phyloP scores from a whole-genome alignment of 352 stramenopile genomes.

The Pseudoperonospora humuli region DNA sequence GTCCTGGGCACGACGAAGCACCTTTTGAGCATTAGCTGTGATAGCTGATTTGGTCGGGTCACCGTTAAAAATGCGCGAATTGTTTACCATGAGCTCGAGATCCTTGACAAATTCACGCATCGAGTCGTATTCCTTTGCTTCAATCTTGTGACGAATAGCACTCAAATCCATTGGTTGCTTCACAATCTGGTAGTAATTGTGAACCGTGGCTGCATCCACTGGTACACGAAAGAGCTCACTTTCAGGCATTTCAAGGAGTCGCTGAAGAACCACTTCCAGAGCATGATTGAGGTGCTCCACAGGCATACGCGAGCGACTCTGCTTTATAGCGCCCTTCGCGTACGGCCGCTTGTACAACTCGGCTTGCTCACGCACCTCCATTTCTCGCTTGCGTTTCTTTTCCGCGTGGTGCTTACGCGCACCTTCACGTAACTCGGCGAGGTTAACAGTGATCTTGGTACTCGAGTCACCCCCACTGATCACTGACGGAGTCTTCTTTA shows the following conservation, averaged over 20 bases:
- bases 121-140: slow-evolving; percentile 61
- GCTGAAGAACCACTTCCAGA: slow-evolving; percentile 53
- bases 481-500: slow-evolving; percentile 34
- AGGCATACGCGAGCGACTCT: slow-evolving; percentile 67
- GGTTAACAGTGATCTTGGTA: slow-evolving; percentile 69
- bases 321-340: slow-evolving; percentile 59
- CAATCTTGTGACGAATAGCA: slow-evolving; percentile 59
- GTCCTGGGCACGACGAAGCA: slow-evolving; percentile 70
- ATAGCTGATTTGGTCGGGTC: slow-evolving; percentile 60
- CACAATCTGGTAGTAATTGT: slow-evolving; percentile 78
- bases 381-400: slow-evolving; percentile 75
- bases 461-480: slow-evolving; percentile 20
- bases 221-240: slow-evolving; percentile 66
- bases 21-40: slow-evolving; percentile 67
- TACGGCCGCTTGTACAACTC: slow-evolving; percentile 81
- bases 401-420: slow-evolving; percentile 65
- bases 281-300: slow-evolving; percentile 65
- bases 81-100: slow-evolving; percentile 80
- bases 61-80: slow-evolving; percentile 79
- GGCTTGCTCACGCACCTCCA: slow-evolving; percentile 64
- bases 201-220: slow-evolving; percentile 53
- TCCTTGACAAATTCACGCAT: slow-evolving; percentile 85
- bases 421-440: slow-evolving; percentile 65
- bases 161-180: slow-evolving; percentile 82
- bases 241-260: slow-evolving; percentile 67